Conservation (phyloP, 495 filamentous ascomycete genomes). For the Talaromyces nanjingensis region DNA sequence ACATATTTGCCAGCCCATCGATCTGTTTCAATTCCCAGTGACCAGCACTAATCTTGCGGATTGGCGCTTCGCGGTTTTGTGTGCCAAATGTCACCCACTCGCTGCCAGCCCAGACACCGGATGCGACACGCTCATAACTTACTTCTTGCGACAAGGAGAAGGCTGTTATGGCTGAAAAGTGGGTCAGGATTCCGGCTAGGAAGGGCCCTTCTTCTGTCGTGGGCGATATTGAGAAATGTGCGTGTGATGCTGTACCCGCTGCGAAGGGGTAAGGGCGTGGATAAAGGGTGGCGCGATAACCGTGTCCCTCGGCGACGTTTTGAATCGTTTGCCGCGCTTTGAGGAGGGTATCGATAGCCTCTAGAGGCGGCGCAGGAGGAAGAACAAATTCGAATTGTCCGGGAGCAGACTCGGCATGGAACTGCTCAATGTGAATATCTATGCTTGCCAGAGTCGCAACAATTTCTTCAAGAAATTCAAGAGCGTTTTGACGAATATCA, state of each 20-base stretch:
- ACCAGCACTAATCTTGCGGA: slow-evolving; percentile 30
- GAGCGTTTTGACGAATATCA: slow-evolving; percentile 23
- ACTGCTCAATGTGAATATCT: slow-evolving; percentile 63
- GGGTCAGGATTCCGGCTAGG: slow-evolving; percentile 28
- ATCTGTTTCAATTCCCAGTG: slow-evolving; percentile 38
- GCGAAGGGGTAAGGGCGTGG: slow-evolving; percentile 56
- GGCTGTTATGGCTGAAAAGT: slow-evolving; percentile 28
- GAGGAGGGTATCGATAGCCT: slow-evolving; percentile 66
- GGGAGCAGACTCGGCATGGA: slow-evolving; percentile 67
- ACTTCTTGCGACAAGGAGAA: slow-evolving; percentile 30
- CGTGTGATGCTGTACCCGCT: slow-evolving; percentile 52
- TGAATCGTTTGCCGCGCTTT: slow-evolving; percentile 65
- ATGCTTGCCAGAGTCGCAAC: slow-evolving; percentile 46
- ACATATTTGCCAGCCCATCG: slow-evolving; percentile 37
- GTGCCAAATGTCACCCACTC: slow-evolving; percentile 40
- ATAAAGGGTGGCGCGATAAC: slow-evolving; percentile 66
- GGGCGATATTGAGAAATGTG: slow-evolving; percentile 33
- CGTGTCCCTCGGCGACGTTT: slow-evolving; percentile 29
- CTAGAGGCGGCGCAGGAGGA: slow-evolving; percentile 53
- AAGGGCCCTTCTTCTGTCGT: slow-evolving; percentile 24
- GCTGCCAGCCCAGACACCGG: slow-evolving; percentile 49
- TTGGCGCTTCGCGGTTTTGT: slow-evolving; percentile 37
- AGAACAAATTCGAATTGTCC: slow-evolving; percentile 84
- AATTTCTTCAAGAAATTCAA: slow-evolving; percentile 60
- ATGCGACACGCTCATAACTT: slow-evolving; percentile 35